Percentiles rank a stretch among this genome's conserved stretches.
Evolutionary conservation across 768 basidiomycete genomes (phyloP).

Genomic region (Mycena albidolilacea): DNA sequence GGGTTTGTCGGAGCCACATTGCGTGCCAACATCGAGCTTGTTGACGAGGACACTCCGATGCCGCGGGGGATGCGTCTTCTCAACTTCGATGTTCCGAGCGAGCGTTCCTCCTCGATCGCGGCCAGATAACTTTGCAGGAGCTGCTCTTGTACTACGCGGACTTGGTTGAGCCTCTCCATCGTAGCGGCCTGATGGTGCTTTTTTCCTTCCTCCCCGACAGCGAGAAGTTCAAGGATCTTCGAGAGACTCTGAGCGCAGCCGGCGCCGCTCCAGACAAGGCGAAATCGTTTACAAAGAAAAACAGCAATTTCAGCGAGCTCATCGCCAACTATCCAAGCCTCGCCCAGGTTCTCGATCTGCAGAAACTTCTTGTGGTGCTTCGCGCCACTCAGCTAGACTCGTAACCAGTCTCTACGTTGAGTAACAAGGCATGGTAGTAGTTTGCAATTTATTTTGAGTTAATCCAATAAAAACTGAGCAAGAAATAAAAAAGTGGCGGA

Average conservation of each 20-base stretch:
- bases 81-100: constrained; percentile 27
- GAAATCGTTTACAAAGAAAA: constrained; percentile 11
- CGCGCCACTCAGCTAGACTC: constrained; percentile 27
- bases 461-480: no score
- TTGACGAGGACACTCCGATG: constrained; percentile 28
- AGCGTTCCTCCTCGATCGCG: constrained; percentile 22
- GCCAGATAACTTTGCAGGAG: constrained; percentile 28
- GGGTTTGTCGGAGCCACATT: constrained; percentile 27
- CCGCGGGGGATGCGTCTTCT: constrained; percentile 36
- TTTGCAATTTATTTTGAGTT: no score
- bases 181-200: constrained; percentile 12
- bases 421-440: no score
- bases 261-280: neutral
- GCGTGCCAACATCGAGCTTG: constrained; percentile 30
- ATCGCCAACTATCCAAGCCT: constrained; percentile 26
- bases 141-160: constrained; percentile 33
- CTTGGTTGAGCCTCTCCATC: constrained; percentile 30
- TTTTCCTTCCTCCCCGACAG: constrained; percentile 27
- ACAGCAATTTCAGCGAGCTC: constrained; percentile 32
- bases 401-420: no score
- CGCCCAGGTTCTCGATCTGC: constrained; percentile 26
- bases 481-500: no score
- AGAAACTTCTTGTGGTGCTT: constrained; percentile 24
- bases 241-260: constrained; percentile 14
- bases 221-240: constrained; percentile 19